Evolutionary conservation across 306 rosid genomes (phyloP).

Genomic region (Erythrophleum fordii): DNA sequence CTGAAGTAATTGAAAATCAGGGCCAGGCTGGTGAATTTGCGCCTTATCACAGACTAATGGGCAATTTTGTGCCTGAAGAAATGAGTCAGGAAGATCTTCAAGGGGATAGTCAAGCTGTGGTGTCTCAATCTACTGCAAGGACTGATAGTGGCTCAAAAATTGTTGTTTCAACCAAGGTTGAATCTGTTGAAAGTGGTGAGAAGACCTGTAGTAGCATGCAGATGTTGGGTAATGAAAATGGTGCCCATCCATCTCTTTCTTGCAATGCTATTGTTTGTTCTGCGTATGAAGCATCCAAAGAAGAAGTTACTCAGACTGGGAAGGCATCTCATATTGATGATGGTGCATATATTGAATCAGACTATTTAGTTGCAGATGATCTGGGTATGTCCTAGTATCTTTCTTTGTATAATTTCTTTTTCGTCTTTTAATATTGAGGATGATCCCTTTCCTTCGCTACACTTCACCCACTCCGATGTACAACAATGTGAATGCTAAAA

Average conservation of each 20-base stretch:
- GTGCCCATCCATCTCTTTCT: constrained; percentile 76
- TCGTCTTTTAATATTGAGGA: constrained; percentile 26
- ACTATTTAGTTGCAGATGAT: constrained; percentile 53
- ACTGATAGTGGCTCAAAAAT: constrained; percentile 92
- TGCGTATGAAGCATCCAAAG: constrained; percentile 66
- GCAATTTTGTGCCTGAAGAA: constrained; percentile 84
- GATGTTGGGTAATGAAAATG: constrained; percentile 55
- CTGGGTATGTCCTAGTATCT: constrained; percentile 48
- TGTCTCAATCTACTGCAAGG: constrained; percentile 81
- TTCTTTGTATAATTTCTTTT: neutral
- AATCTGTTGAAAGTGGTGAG: constrained; percentile 92
- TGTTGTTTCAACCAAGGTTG: constrained; percentile 76
- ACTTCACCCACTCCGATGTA: constrained; percentile 14
- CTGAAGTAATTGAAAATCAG: constrained; percentile 85
- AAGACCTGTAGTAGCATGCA: constrained; percentile 72
- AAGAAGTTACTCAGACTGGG: constrained; percentile 73
- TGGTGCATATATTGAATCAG: constrained; percentile 57
- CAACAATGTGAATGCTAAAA: constrained; percentile 26
- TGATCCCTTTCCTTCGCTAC: neutral
- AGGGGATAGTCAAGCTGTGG: constrained; percentile 92
- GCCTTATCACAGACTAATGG: constrained; percentile 71
- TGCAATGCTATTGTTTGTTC: constrained; percentile 82
- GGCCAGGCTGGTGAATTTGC: constrained; percentile 82
- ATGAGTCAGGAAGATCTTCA: constrained; percentile 76
- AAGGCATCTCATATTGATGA: constrained; percentile 69